Evolutionary conservation across 257 asterid species (phyloP), one percentile per base, ranked within the genome.

Genomic region (Handroanthus guayacan): DNA sequence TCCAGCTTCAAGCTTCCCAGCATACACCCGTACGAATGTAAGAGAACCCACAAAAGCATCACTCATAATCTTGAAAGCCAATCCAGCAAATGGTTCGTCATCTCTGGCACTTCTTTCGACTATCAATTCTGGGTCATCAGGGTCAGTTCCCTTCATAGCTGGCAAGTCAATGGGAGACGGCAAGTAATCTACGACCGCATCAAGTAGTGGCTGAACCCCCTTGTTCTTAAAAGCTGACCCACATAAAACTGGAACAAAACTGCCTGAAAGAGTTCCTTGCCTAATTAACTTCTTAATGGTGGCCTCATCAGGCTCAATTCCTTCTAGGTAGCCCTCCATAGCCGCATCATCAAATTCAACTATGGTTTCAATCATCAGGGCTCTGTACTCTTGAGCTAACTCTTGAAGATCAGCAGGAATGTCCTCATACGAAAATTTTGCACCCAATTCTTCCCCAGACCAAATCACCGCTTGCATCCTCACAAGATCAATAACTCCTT

Each of bases 381-480:
- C 79, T 67, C 92, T 81, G 65, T 91, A 91, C 3, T 93, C 96
- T 64, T 87, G 77, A 69, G 99, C 96, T 71, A 91, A 79, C 41
- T 90, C 90, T 77, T 76, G 84, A 75, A 95, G 92, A 75, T 93
- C 96, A 16, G 83, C 82, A 1, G 97, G 98, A 71, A 95, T 93
- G 34, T 91, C 93, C 81, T 85, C 92, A 31, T 87, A 91, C 0
- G 89, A 8, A 86, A 87, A 95, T 71, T 95, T 95, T 39, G 99
- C 99, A 63, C 99, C 99, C 86, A 95, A 86, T 82, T 95, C 97
- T 75, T 95, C 99, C 48, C 97, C 98, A 2, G 96, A 86, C 98
- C 97, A 95, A 74, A 93, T 25, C 1, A 91, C 50, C 0, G 97
- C 97, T 79, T 87, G 85, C 99, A 95, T 93, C 83, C 44, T 86